Evolutionary conservation across 148 eudicot species (phyloP).

Genomic region (Salicornia ramosissima): DNA sequence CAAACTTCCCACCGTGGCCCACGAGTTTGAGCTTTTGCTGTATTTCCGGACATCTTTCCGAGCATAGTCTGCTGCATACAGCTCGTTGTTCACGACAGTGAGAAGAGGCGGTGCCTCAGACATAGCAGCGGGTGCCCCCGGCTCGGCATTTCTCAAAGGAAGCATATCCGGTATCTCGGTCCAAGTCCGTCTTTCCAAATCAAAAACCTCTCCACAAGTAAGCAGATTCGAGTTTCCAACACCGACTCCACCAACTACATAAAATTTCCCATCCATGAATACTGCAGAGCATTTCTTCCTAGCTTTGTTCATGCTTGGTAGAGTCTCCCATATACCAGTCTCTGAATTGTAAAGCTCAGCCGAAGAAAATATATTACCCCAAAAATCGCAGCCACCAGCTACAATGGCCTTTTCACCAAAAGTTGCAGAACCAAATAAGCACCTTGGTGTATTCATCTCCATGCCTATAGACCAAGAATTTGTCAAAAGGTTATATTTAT

Average conservation of each 20-base stretch:
- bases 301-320: constrained; percentile 60
- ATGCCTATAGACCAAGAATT: constrained; percentile 64
- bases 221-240: constrained; percentile 31
- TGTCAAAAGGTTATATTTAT: constrained; percentile 53
- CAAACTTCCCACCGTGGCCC: constrained; percentile 59
- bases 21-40: constrained; percentile 36
- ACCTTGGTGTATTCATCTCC: constrained; percentile 60
- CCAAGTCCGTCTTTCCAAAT: constrained; percentile 52
- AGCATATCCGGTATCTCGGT: constrained; percentile 57
- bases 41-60: constrained; percentile 50
- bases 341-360: constrained; percentile 73
- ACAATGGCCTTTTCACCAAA: constrained; percentile 60
- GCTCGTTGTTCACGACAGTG: constrained; percentile 62
- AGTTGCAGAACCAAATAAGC: constrained; percentile 75
- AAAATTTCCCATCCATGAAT: constrained; percentile 76
- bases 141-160: constrained; percentile 36
- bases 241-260: constrained; percentile 72
- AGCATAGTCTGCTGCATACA: constrained; percentile 72
- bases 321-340: constrained; percentile 47
- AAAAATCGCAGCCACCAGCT: constrained; percentile 74
- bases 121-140: constrained; percentile 32
- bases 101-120: constrained; percentile 76
- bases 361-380: constrained; percentile 41
- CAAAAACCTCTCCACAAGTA: constrained; percentile 65
- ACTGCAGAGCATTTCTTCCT: constrained; percentile 71